Evolutionary conservation across 306 rosid species (phyloP), one percentile per base, ranked within the genome.

Genomic region (Dalbergia cochinchinensis): DNA sequence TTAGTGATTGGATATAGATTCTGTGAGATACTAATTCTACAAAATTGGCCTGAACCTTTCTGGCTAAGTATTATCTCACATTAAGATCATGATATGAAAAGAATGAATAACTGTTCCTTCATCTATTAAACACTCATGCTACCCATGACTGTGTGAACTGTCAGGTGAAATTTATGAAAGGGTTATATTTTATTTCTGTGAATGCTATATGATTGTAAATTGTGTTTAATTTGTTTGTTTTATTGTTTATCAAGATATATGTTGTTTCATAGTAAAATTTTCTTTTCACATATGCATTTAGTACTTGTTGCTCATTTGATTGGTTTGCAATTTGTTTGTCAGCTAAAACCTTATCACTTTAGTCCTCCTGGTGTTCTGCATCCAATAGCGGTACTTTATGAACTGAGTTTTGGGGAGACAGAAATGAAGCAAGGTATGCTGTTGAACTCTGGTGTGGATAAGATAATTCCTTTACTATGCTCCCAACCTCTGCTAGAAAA

Each of bases 371-470:
- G 98, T 68, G 31, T 90, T 84, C 84, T 92, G 85, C 97, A 95
- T 87, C 99, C 99, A 37, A 60, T 92, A 48, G 90, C 92, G 10
- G 91, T 81, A 76, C 78, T 89, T 73, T 92, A 92, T 83, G 99
- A 95, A 84, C 86, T 88, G 79, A 84, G 84, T 80, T 95, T 90
- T 81, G 99, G 99, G 86, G 99, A 95, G 89, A 89, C 97, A 82
- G 99, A 95, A 88, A 79, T 89, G 89, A 92, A 91, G 90, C 99
- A 91, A 88, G 99, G 99, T 92, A 87, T 65, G 82, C 77, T 78
- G 62, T 69, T 74, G 69, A 78, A 83, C 65, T 47, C 33, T 53
- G 42, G 53, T 13, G 45, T 69, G 39, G 55, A 50, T 67, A 37
- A 57, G 68, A 79, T 51, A 71, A 16, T 66, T 69, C 70, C 63